Base-by-base conservation (phyloP, 768 basidiomycete genomes). In the Inosperma sp. region DNA sequence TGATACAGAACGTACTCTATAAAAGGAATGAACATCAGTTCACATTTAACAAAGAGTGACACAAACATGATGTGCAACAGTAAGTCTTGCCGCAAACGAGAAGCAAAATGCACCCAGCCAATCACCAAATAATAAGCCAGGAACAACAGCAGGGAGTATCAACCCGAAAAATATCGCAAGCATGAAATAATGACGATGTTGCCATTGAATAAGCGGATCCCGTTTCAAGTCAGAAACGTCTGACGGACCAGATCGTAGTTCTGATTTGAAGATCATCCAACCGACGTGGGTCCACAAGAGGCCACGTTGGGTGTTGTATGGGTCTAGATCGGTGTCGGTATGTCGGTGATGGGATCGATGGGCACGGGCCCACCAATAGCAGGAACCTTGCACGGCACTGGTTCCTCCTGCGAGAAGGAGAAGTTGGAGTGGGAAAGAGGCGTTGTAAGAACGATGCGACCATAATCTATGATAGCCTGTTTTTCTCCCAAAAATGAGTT, bases 1-100 rank as follows among this genome's bases (percentile, higher is more conserved):
- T 93, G 67, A 93, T 89, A 62, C 84, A 89, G 67, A 93, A 93
- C 1, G 86, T 88, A 57, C 88, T 87, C 84, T 87, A 60, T 42
- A 27, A 29, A 30, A 39, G 41, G 12, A 34, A 30, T 33, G 22
- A 39, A 36, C 36, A 26, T 23, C 42, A 40, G 17, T 33, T 26
- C 34, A 35, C 6, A 46, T 21, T 36, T 37, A 48, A 51, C 36
- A 7, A 19, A 61, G 44, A 48, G 33, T 17, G 56, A 19, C 25
- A 79, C 83, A 67, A 62, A 86, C 86, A 71, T 93, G 89, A 68
- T 93, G 89, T 31, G 86, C 86, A 56, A 89, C 75, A 5, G 81
- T 79, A 57, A 93, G 68, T 33, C 89, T 77, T 48, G 83, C 63
- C 2, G 82, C 82, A n/a, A 81, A 85, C 34, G 83, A 81, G 56